Base-by-base conservation (phyloP, 805 yeast genomes). In the Saccharomycopsis sp. region DNA sequence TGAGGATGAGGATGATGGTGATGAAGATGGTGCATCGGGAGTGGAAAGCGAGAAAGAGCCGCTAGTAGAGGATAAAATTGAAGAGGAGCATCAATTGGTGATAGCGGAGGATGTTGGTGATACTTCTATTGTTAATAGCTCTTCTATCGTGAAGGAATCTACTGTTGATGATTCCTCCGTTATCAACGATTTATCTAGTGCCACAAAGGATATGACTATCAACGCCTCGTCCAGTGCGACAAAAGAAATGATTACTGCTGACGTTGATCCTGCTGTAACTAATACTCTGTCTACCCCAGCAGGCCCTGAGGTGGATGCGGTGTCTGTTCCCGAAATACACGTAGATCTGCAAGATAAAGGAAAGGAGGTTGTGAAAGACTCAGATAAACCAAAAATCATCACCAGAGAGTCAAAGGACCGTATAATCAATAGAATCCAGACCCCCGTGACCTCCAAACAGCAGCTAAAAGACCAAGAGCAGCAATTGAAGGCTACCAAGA, bases 361-460 rank as follows among this genome's bases (percentile, higher is more conserved):
- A 29, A 29, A 29, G 38, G 38, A 12, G 38, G 9, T 12, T 29
- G 38, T 12, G 12, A 29, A 29, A 7, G 38, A 29, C 38, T 29
- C 38, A 29, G 9, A 29, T 12, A 29, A 29, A 12, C 49, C 49
- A 17, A 44, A 19, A 23, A 20, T 17, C 9, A 54, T 54, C 34
- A 54, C 59, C 42, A 47, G 22, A 17, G 63, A 60, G 34, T 56
- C 59, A 3, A 61, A 61, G 35, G 63, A 55, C 3, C 55, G 62
- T 12, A 53, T 61, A 15, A 53, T 61, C 19, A 61, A 61, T 54
- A 47, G 63, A 35, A 59, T 58, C 19, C 63, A 56, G 24, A 55
- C 44, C 24, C 53, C 62, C 2, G 59, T 52, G 12, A 61, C 59
- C 20, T 52, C 58, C 2, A 58, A 56, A 52, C 55, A 56, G 20